Percentiles rank a stretch among this genome's conserved stretches.
These are phyloP conservation scores for Pyronema omphalodes DNA, from an alignment of 495 filamentous ascomycete genomes.

Conservation along the genomic window DNA sequence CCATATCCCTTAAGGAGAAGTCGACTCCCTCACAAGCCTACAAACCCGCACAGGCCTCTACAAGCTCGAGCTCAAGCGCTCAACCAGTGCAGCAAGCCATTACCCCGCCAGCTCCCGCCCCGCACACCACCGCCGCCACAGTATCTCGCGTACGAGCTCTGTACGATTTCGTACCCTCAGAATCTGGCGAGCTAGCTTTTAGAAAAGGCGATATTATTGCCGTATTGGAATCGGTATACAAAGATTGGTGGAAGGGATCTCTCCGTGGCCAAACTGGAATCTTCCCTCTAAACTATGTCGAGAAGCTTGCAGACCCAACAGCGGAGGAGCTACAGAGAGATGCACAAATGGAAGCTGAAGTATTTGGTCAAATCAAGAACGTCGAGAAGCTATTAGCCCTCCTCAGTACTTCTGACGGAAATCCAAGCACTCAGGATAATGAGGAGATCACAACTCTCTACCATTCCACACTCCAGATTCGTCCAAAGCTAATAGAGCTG, in stretches of 20 bases:
- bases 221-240: slow-evolving; percentile 91
- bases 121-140: slow-evolving; percentile 82
- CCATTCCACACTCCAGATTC: slow-evolving; percentile 80
- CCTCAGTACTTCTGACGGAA: slow-evolving; percentile 82
- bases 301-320: slow-evolving; percentile 89
- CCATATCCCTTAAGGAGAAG: slow-evolving; percentile 67
- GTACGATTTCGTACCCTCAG: slow-evolving; percentile 86
- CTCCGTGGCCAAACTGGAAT: slow-evolving; percentile 88
- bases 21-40: slow-evolving; percentile 16
- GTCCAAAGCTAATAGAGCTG: slow-evolving; percentile 90
- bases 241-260: slow-evolving; percentile 98
- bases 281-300: slow-evolving; percentile 96
- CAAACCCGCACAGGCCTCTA: slow-evolving; percentile 15
- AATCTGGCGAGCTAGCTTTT: slow-evolving; percentile 86
- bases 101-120: slow-evolving; percentile 28
- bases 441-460: slow-evolving; percentile 89
- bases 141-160: slow-evolving; percentile 86
- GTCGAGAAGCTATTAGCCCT: slow-evolving; percentile 91
- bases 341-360: slow-evolving; percentile 92
- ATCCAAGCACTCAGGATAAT: slow-evolving; percentile 69
- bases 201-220: slow-evolving; percentile 95
- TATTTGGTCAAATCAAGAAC: slow-evolving; percentile 97
- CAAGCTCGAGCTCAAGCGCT: slow-evolving; percentile 20
- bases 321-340: slow-evolving; percentile 86
- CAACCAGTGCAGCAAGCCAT: slow-evolving; percentile 28